Base-by-base conservation (phyloP, 495 filamentous ascomycete species). In the Penicillium coffeae region DNA sequence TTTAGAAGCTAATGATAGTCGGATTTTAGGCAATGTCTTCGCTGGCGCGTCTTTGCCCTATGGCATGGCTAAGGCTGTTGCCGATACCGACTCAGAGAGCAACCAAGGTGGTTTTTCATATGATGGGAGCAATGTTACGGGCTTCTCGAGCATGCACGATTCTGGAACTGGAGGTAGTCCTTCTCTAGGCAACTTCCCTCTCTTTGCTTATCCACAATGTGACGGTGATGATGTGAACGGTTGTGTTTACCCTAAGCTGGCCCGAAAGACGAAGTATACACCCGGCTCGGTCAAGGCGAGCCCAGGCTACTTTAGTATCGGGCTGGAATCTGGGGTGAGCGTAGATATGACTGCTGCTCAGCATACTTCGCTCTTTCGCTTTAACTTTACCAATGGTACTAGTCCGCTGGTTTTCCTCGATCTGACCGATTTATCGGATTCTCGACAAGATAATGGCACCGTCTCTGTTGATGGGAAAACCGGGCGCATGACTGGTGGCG, bases 61-160 rank as follows among this genome's bases (percentile, higher is more conserved):
- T 57, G 72, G 72, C 55, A 87, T 91, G 80, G 85, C 85, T 48
- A 90, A 91, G 64, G 85, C 87, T 30, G 85, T 87, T 6, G 81
- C 87, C 21, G 87, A 91, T 63, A 85, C 82, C 14, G 77, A 81
- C 49, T 81, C 77, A 21, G 73, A 70, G 35, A 68, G 50, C 42
- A 87, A 85, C 51, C 86, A 89, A 58, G 86, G 87, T 14, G 87
- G 87, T 3, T 91, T 89, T 56, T 77, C 85, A 2, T 73, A 81
- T 9, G 86, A 90, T 52, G 79, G 77, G 16, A 74, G 74, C 34
- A 80, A 74, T 33, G 75, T 90, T 45, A 84, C 78, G n/a, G 87
- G 83, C 3, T 89, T 89, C 58, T 84, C 80, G 14, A 74, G 85
- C 65, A 78, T 88, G 71, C 87, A 90, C 54, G 87, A 89, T 60